Base-by-base conservation (phyloP, 805 yeast genomes). In the Zygoascus biomembranicola region DNA sequence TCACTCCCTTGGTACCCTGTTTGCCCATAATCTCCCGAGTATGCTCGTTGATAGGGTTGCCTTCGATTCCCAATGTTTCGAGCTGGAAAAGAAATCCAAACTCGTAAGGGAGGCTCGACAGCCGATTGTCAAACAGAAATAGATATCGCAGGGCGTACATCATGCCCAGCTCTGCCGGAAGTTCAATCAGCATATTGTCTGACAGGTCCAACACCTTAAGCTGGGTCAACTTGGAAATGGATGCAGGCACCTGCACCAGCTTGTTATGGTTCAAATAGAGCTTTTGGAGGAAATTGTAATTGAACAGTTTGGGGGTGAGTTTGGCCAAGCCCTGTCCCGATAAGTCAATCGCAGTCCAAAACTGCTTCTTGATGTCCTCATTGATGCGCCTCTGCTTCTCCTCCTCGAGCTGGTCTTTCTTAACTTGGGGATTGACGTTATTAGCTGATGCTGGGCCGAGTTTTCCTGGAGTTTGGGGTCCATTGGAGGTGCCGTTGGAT, bases 291-390 rank as follows among this genome's bases (percentile, higher is more conserved):
- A 94, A 94, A 56, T 79, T 78, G 69, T 90, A 94, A 48, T 82
- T 80, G 74, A 89, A 89, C 47, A 94, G 69, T 61, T 82, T 82
- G 19, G 85, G 79, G n/a, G 88, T 79, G 32, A 92, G 60, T 54
- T 80, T 77, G 57, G 80, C 73, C 51, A 94, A 74, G 35, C 92
- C 87, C 69, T 94, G 95, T 55, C 97, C 97, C 59, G 95, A 82
- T 59, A 92, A 74, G 71, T 94, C 99, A 59, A 94, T 73, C 5
- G 90, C 92, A 52, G 95, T 86, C 99, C 99, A 94, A 65, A 87
- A 77, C 71, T 90, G 97, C 55, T 83, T 84, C 61, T 74, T 65
- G 51, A 66, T 55, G 47, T 66, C 70, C 59, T 69, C 71, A 53
- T 69, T 69, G 55, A 68, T 65, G 44, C 61, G 63, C 37, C 70